Percentiles rank a stretch among this genome's conserved stretches.
Evolutionary conservation across 2,329 filamentous ascomycete species (phyloP).

Genomic region (Alternaria sp.): DNA sequence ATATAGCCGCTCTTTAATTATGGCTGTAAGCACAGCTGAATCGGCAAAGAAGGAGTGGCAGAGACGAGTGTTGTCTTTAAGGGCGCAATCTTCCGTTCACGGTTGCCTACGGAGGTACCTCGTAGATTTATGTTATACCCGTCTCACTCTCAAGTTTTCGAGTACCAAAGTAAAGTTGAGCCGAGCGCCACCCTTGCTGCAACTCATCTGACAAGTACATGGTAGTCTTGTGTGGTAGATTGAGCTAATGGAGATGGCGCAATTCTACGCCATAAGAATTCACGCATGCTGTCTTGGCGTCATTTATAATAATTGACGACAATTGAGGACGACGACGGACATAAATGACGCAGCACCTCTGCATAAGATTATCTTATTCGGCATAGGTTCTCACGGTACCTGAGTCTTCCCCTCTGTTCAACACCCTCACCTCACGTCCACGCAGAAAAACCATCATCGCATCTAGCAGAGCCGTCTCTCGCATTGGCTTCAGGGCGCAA

Average conservation of each 20-base stretch:
- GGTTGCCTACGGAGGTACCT: neutral
- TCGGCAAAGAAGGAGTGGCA: neutral
- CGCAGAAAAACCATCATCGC: neutral
- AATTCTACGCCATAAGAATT: neutral
- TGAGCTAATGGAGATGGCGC: neutral
- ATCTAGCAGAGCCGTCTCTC: neutral
- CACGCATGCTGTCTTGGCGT: too few relatives aligned
- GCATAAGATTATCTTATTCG: neutral
- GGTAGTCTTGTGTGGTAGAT: neutral
- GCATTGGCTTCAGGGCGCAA: neutral
- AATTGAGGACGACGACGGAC: too few relatives aligned
- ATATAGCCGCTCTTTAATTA: neutral
- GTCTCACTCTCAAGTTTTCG: neutral
- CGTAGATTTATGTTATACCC: neutral
- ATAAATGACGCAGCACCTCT: too few relatives aligned
- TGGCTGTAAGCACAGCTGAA: neutral
- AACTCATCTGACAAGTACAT: neutral
- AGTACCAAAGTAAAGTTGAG: neutral
- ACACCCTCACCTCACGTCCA: neutral
- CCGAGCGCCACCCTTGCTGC: neutral
- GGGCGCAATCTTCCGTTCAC: neutral
- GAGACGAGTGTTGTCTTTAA: neutral
- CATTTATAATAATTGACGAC: too few relatives aligned
- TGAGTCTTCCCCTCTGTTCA: neutral
- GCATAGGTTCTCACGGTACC: neutral